Evolutionary conservation across 352 stramenopile genomes (phyloP).

Genomic region (Phytophthora hybrid): DNA sequence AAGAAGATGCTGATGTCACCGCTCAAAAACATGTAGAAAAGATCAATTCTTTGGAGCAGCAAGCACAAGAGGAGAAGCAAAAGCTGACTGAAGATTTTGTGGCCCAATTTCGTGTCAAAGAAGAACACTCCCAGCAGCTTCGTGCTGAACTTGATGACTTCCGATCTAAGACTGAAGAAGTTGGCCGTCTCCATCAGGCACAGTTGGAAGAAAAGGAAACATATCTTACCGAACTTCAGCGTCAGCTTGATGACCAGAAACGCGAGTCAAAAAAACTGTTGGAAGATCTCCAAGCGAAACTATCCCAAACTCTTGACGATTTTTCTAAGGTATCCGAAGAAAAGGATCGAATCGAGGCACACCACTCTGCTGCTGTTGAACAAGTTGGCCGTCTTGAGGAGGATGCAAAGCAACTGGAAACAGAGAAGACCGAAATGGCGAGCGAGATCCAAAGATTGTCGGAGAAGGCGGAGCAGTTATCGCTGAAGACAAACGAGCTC

Average conservation of each 20-base stretch:
- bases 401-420: slow-evolving; percentile 24
- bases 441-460: slow-evolving; percentile 32
- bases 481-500: slow-evolving; percentile 16
- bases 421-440: slow-evolving; percentile 31
- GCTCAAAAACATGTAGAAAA: slow-evolving; percentile 27
- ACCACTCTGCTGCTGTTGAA: slow-evolving; percentile 20
- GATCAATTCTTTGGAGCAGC: slow-evolving; percentile 23
- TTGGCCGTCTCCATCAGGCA: slow-evolving; percentile 18
- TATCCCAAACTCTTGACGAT: slow-evolving; percentile 28
- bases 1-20: slow-evolving; percentile 21
- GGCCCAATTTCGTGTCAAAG: slow-evolving; percentile 31
- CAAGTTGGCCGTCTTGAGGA: slow-evolving; percentile 27
- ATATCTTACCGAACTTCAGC: slow-evolving; percentile 51
- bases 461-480: slow-evolving; percentile 21
- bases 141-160: slow-evolving; percentile 25
- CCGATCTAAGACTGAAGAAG: slow-evolving; percentile 29
- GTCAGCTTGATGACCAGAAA: slow-evolving; percentile 55
- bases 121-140: slow-evolving; percentile 31
- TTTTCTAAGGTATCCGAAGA: slow-evolving; percentile 29
- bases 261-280: slow-evolving; percentile 28
- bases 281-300: slow-evolving; percentile 24
- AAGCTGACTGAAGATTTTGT: slow-evolving; percentile 32
- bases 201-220: slow-evolving; percentile 35
- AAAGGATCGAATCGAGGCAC: slow-evolving; percentile 27
- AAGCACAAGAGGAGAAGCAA: slow-evolving; percentile 28